A percentile compares a stretch with the other conserved stretches of the same genome.
These are phyloP conservation scores for Breviolum minutum DNA, from an alignment of 73 alveolate species.

Conservation along the genomic window DNA sequence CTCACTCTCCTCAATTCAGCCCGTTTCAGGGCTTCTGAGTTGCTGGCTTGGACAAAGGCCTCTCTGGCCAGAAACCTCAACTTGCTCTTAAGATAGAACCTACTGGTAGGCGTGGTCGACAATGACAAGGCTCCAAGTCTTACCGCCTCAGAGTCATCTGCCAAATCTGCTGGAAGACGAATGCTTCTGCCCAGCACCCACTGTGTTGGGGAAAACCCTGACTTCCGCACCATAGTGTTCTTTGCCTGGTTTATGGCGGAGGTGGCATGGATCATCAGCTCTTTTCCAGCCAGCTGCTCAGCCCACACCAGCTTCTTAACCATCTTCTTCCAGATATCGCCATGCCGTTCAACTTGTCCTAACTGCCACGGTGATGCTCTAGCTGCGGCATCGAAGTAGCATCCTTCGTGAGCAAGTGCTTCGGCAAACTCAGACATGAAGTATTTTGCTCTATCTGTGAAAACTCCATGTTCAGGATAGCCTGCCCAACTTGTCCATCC, in stretches of 20 bases:
- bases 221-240: not conserved
- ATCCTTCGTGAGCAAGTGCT: slow-evolving; percentile 8
- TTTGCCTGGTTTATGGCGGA: slow-evolving; percentile 1
- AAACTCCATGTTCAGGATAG: not conserved
- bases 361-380: slow-evolving; percentile 48
- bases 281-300: not conserved
- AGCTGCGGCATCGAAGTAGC: not conserved
- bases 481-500: slow-evolving; percentile 34
- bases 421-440: slow-evolving; percentile 10
- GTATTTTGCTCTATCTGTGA: slow-evolving; percentile 26
- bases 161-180: not conserved
- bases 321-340: not conserved
- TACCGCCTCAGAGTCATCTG: not conserved
- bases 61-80: not conserved
- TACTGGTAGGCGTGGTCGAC: not conserved
- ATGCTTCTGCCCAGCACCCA: slow-evolving; percentile 17
- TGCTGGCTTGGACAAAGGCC: not conserved
- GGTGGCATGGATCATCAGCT: not conserved
- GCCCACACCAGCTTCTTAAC: not conserved
- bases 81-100: not conserved
- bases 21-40: not conserved
- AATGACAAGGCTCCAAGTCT: not conserved
- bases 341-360: slow-evolving; percentile 55
- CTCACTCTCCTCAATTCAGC: not conserved
- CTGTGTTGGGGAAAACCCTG: not conserved